These are phyloP conservation scores for Cercophora sp. DNA, from an alignment of 495 filamentous ascomycete species.

Conservation along the genomic window DNA sequence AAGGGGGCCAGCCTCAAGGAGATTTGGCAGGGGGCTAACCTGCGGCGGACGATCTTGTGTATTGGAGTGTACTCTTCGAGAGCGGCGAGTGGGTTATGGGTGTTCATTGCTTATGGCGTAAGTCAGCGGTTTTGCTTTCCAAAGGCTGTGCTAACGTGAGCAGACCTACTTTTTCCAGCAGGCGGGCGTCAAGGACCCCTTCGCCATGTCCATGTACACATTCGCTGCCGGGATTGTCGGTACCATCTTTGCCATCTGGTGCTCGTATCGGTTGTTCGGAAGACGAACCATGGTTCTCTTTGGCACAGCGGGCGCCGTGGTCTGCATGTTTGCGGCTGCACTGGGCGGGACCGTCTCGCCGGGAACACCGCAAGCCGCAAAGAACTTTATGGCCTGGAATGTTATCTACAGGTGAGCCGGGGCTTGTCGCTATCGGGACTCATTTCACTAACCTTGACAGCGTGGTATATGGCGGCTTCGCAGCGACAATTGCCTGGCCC, in stretches of 20 bases:
- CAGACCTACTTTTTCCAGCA: slow-evolving; percentile 15
- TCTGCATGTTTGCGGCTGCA: slow-evolving; percentile 39
- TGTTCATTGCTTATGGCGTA: slow-evolving; percentile 31
- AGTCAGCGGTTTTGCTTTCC: slow-evolving; percentile 30
- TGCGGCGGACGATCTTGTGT: slow-evolving; percentile 33
- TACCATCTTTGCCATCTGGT: slow-evolving; percentile 34
- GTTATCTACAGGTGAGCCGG: no score
- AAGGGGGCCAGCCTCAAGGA: slow-evolving; percentile 1
- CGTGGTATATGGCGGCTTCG: slow-evolving; percentile 15
- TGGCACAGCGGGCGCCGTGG: slow-evolving; percentile 26
- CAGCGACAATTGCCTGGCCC: slow-evolving; percentile 5
- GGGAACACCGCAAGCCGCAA: slow-evolving; percentile 24
- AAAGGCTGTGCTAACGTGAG: slow-evolving; percentile 17
- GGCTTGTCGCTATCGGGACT: no score
- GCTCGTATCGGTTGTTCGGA: slow-evolving; percentile 36
- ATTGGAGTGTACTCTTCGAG: slow-evolving; percentile 33
- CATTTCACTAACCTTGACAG: no score
- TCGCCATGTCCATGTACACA: slow-evolving; percentile 13
- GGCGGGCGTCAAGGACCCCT: slow-evolving; percentile 10
- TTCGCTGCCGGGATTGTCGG: slow-evolving; percentile 31
- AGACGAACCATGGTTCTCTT: slow-evolving; percentile 33
- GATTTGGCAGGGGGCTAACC: slow-evolving; percentile 11
- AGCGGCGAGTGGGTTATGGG: slow-evolving; percentile 34
- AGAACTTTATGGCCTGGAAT: slow-evolving; percentile 26
- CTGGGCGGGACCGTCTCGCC: slow-evolving; percentile 30